These are phyloP conservation scores for Macrophomina tecta DNA, from an alignment of 2,329 filamentous ascomycete genomes.

Conservation along the genomic window DNA sequence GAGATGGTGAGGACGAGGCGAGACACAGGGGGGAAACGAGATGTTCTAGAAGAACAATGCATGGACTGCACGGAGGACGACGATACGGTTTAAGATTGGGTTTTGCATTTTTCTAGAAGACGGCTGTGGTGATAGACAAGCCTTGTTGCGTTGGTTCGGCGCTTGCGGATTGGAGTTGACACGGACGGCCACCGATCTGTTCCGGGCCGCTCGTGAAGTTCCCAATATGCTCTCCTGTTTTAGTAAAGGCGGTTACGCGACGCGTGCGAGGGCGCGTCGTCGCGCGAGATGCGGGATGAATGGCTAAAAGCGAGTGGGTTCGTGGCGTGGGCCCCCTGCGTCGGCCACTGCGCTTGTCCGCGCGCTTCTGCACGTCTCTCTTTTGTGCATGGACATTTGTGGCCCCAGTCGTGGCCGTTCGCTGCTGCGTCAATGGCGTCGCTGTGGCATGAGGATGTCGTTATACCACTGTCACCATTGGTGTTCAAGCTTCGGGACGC, in stretches of 20 bases:
- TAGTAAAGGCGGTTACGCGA: not conserved
- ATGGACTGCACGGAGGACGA: constrained; percentile 1
- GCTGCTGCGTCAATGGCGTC: constrained; percentile 18
- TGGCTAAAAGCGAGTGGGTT: not conserved
- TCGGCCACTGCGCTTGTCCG: not conserved
- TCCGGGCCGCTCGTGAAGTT: not conserved
- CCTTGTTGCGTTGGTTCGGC: not conserved
- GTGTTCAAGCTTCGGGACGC: constrained; percentile 1
- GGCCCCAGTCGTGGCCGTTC: constrained; percentile 4
- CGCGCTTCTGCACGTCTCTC: constrained; percentile 6
- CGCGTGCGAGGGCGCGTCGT: not conserved
- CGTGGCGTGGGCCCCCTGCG: not conserved
- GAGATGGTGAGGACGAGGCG: not conserved
- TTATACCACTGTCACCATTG: not conserved
- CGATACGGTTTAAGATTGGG: not conserved
- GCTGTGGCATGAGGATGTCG: not conserved
- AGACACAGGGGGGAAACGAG: not conserved
- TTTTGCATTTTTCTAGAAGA: not conserved
- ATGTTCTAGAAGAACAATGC: constrained; percentile 13
- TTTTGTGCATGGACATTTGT: constrained; percentile 1
- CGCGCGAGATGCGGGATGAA: not conserved
- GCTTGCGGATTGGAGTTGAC: not conserved
- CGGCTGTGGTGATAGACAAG: not conserved
- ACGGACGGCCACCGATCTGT: not conserved
- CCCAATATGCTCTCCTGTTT: not conserved